phyloP scores from a whole-genome alignment of 495 filamentous ascomycete genomes.

The Penicillium coffeae region DNA sequence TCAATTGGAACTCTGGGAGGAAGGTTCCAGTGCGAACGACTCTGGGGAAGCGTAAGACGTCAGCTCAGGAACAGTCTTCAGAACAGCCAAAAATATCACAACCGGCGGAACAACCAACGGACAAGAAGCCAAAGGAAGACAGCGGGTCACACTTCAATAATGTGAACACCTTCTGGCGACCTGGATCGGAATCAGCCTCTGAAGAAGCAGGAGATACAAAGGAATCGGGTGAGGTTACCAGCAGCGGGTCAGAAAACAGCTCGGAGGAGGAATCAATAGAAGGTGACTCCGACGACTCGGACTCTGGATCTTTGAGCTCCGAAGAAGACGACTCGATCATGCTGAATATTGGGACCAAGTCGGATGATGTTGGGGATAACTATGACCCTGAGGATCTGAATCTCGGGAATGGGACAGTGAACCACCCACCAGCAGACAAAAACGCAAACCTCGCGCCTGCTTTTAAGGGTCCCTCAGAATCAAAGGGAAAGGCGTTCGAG shows the following conservation, averaged over 20 bases:
- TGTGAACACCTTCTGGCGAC: constrained; percentile 41
- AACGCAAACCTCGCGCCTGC: not conserved
- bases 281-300: constrained; percentile 37
- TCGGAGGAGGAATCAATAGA: not conserved
- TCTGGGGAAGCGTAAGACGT: constrained; percentile 21
- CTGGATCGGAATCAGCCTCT: constrained; percentile 35
- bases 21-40: constrained; percentile 36
- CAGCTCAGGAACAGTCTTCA: not conserved
- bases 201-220: constrained; percentile 6
- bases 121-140: constrained; percentile 8
- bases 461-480: not conserved
- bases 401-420: constrained; percentile 1
- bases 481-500: constrained; percentile 38
- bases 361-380: constrained; percentile 17
- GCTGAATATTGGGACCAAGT: constrained; percentile 36
- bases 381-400: constrained; percentile 23
- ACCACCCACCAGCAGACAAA: constrained; percentile 1
- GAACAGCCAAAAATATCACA: not conserved
- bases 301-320: constrained; percentile 32
- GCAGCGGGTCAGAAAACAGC: constrained; percentile 7
- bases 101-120: not conserved
- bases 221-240: constrained; percentile 3
- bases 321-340: constrained; percentile 43
- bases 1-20: constrained; percentile 42
- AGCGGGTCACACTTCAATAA: constrained; percentile 30